Evolutionary conservation across 805 yeast genomes (phyloP).

Genomic region (Candida sanyiensis): DNA sequence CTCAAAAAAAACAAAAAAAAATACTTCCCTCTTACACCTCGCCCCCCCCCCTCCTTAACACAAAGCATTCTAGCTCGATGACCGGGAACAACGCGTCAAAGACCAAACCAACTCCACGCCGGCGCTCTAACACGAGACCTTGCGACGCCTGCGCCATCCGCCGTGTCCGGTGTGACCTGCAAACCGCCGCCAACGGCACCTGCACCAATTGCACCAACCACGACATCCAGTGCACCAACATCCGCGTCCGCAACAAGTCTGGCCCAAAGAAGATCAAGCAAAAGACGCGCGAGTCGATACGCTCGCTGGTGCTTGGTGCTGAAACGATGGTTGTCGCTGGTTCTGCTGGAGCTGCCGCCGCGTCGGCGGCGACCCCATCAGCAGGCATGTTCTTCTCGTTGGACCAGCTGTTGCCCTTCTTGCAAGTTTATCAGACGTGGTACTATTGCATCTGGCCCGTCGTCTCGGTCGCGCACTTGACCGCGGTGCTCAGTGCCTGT

Average conservation of each 20-base stretch:
- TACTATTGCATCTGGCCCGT: slow-evolving; percentile 26
- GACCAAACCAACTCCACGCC: slow-evolving; percentile 1
- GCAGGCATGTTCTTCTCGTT: too few relatives aligned
- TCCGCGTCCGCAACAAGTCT: slow-evolving; percentile 22
- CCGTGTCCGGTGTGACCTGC: slow-evolving; percentile 23
- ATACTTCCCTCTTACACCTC: too few relatives aligned
- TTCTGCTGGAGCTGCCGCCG: too few relatives aligned
- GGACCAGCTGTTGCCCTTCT: slow-evolving; percentile 19
- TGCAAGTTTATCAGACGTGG: slow-evolving; percentile 24
- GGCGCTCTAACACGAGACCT: slow-evolving; percentile 15
- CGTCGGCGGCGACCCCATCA: too few relatives aligned
- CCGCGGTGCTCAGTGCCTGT: slow-evolving; percentile 13
- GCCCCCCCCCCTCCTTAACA: too few relatives aligned
- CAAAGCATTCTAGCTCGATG: too few relatives aligned
- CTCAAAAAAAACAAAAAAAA: too few relatives aligned
- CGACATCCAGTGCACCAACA: slow-evolving; percentile 20
- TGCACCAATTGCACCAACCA: slow-evolving; percentile 23
- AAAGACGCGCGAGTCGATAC: slow-evolving; percentile 20
- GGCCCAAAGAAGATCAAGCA: slow-evolving; percentile 23
- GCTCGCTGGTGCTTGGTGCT: too few relatives aligned
- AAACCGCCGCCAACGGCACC: slow-evolving; percentile 10
- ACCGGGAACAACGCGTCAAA: too few relatives aligned
- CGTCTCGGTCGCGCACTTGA: slow-evolving; percentile 14
- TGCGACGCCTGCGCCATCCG: slow-evolving; percentile 26
- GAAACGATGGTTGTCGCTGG: too few relatives aligned